Evolutionary conservation across 257 asterid genomes (phyloP).

Genomic region (Jaltomata sinuosa): DNA sequence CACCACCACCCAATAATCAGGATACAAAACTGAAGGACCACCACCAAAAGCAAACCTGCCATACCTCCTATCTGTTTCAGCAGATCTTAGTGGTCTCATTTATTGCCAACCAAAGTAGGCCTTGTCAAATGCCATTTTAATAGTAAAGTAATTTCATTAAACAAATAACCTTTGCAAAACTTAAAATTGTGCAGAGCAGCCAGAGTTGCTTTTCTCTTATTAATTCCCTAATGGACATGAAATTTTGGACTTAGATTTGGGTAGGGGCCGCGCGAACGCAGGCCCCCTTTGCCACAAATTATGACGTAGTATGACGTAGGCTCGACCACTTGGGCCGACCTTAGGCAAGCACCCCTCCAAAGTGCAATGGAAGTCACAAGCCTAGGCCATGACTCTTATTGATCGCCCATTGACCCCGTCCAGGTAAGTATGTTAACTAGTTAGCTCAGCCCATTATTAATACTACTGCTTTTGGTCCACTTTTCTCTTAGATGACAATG

Average conservation of each 20-base stretch:
- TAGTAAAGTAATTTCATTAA: no score
- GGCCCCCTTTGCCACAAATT: background rate
- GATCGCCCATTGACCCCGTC: conserved; percentile 19
- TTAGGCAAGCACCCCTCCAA: conserved; percentile 23
- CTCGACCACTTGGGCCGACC: conserved; percentile 37
- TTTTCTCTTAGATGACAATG: background rate
- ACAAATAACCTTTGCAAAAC: no score
- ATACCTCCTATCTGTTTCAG: no score
- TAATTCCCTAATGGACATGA: no score
- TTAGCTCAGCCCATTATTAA: background rate
- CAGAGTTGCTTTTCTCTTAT: no score
- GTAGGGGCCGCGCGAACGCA: background rate
- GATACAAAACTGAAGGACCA: no score
- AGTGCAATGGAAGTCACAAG: conserved; percentile 21
- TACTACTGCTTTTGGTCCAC: background rate
- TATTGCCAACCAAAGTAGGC: no score
- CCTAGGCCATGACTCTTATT: conserved; percentile 7
- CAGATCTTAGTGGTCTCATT: no score
- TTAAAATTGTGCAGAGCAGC: no score
- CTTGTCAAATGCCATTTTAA: no score
- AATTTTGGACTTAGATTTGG: background rate
- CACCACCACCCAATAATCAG: no score
- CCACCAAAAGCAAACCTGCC: no score
- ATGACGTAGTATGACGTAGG: conserved; percentile 15
- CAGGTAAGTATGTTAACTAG: conserved; percentile 11